These are phyloP conservation scores for Ascoidea rubescens DNA, from an alignment of 805 yeast species.

Conservation along the genomic window DNA sequence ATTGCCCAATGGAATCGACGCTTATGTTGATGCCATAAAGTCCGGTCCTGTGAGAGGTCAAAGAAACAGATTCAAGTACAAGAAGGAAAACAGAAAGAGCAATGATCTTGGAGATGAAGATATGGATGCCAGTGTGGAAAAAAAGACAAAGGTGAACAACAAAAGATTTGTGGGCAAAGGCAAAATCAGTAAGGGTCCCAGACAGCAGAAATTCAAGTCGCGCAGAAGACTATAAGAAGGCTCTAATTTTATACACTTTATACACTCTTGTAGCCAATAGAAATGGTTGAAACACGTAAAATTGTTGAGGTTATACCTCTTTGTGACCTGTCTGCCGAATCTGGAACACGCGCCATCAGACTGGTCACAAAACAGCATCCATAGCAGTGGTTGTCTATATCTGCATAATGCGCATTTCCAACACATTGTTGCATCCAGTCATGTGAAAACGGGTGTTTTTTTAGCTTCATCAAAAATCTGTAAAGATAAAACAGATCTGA, in stretches of 20 bases:
- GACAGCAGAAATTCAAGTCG: conserved; percentile 14
- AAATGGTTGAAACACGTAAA: too few relatives aligned
- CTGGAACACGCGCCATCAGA: too few relatives aligned
- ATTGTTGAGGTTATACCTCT: too few relatives aligned
- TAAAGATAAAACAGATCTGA: too few relatives aligned
- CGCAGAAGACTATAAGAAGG: background rate
- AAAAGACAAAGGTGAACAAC: conserved; percentile 11
- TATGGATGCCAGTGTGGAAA: conserved; percentile 25
- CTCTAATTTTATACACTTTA: background rate
- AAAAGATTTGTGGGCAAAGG: conserved; percentile 4
- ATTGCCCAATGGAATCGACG: conserved; percentile 58
- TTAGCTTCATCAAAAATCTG: too few relatives aligned
- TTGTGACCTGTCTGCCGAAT: too few relatives aligned
- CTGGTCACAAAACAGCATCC: too few relatives aligned
- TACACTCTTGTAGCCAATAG: too few relatives aligned
- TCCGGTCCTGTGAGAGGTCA: conserved; percentile 93
- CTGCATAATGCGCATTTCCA: too few relatives aligned
- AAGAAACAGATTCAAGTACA: conserved; percentile 79
- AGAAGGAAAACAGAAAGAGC: conserved; percentile 41
- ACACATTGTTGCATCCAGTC: too few relatives aligned
- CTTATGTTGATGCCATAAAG: conserved; percentile 86
- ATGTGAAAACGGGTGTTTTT: too few relatives aligned
- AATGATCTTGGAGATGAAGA: conserved; percentile 42
- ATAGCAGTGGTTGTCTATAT: too few relatives aligned
- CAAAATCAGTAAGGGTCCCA: conserved; percentile 14